Evolutionary conservation across 345 rosid genomes (phyloP).

Genomic region (Arabidopsis suecica): DNA sequence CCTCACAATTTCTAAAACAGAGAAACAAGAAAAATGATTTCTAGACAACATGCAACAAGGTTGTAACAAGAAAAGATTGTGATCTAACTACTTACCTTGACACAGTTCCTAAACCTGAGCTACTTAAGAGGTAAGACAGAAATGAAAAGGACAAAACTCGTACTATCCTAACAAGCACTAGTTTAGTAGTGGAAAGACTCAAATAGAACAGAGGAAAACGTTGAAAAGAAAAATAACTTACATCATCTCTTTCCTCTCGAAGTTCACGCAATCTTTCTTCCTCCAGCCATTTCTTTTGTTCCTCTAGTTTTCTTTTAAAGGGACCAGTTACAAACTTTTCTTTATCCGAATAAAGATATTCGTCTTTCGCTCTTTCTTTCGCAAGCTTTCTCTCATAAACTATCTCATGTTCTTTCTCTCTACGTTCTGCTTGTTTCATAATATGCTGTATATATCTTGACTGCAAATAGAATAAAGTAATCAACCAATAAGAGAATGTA

Average conservation of each 20-base stretch:
- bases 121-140: neutral
- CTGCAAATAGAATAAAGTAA: constrained; percentile 46
- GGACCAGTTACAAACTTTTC: constrained; percentile 83
- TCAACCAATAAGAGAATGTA: no score
- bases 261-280: constrained; percentile 77
- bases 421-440: constrained; percentile 69
- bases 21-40: constrained; percentile 6
- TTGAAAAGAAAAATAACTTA: constrained; percentile 44
- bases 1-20: constrained; percentile 11
- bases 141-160: neutral
- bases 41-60: neutral
- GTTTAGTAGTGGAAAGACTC: neutral
- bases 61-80: neutral
- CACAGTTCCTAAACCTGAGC: constrained; percentile 7
- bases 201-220: neutral
- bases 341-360: constrained; percentile 83
- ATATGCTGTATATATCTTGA: constrained; percentile 71
- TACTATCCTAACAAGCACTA: neutral
- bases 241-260: constrained; percentile 89
- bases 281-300: constrained; percentile 76
- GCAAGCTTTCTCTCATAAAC: constrained; percentile 81
- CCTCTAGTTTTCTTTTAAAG: constrained; percentile 85
- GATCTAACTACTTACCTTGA: neutral
- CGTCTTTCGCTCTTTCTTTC: constrained; percentile 85
- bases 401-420: constrained; percentile 75